A percentile compares a stretch with the other conserved stretches of the same genome.
These are phyloP conservation scores for Aspergillus felis DNA, from an alignment of 2,329 filamentous ascomycete species.

Conservation along the genomic window DNA sequence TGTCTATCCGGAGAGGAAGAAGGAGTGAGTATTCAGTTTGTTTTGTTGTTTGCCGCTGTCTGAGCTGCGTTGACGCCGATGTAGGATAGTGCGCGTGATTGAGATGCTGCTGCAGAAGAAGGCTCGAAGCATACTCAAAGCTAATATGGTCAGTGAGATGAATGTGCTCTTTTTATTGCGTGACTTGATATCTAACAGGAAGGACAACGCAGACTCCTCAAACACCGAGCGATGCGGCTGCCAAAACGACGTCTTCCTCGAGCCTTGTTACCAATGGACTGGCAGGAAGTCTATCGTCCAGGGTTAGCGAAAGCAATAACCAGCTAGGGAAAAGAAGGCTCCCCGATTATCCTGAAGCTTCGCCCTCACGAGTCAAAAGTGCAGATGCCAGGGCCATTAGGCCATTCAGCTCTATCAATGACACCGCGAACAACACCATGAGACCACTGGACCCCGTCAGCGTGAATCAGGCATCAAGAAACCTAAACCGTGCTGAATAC, in stretches of 20 bases:
- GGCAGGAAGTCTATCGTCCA: not conserved
- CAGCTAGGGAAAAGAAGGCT: not conserved
- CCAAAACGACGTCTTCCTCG: not conserved
- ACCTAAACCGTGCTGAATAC: not conserved
- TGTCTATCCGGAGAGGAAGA: slow-evolving; percentile 15
- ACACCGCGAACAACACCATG: not conserved
- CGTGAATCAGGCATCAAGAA: not conserved
- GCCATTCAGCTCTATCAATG: not conserved
- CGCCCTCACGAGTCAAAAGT: not conserved
- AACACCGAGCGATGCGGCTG: not conserved
- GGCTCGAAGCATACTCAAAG: slow-evolving; percentile 4
- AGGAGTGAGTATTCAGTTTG: slow-evolving; percentile 14
- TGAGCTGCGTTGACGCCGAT: not conserved
- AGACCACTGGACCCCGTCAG: not conserved
- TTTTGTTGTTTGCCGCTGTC: not conserved
- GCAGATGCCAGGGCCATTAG: not conserved
- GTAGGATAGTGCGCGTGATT: slow-evolving; percentile 13
- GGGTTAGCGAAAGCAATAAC: not conserved
- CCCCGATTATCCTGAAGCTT: not conserved
- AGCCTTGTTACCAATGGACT: not conserved
- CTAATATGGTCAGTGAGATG: not conserved
- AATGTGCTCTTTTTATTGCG: not conserved
- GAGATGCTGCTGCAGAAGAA: slow-evolving; percentile 17
- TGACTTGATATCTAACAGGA: not conserved
- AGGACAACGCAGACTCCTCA: not conserved